Evolutionary conservation across 352 stramenopile species (phyloP).

Genomic region (Phytophthora uliginosa): DNA sequence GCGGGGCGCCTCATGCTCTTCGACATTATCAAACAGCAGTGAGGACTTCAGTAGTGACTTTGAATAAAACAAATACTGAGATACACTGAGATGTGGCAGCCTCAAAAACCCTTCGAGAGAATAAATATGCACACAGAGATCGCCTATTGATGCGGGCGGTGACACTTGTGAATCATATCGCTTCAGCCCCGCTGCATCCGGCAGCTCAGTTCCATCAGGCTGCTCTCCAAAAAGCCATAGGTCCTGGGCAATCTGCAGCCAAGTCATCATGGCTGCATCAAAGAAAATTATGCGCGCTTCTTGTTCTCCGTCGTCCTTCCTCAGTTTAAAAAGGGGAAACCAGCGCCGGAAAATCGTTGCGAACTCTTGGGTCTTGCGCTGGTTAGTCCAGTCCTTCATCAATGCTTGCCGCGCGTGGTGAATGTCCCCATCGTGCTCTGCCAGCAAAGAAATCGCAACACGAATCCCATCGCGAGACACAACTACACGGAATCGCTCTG

Average conservation of each 20-base stretch:
- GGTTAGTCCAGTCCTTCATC: slow-evolving; percentile 43
- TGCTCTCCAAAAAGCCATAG: slow-evolving; percentile 43
- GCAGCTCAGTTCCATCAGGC: not conserved
- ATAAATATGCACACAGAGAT: slow-evolving; percentile 79
- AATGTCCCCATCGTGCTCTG: slow-evolving; percentile 40
- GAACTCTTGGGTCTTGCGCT: slow-evolving; percentile 59
- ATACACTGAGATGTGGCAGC: slow-evolving; percentile 64
- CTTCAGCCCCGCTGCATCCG: slow-evolving; percentile 45
- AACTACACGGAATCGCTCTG: slow-evolving; percentile 58
- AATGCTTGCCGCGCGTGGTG: slow-evolving; percentile 41
- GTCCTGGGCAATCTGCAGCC: slow-evolving; percentile 68
- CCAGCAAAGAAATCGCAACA: slow-evolving; percentile 51
- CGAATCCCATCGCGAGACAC: slow-evolving; percentile 58
- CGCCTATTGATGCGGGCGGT: slow-evolving; percentile 53
- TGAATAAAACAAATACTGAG: not conserved
- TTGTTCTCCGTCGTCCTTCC: slow-evolving; percentile 19
- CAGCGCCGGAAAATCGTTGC: slow-evolving; percentile 54
- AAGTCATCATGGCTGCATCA: slow-evolving; percentile 65
- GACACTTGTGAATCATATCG: slow-evolving; percentile 77
- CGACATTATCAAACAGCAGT: no score
- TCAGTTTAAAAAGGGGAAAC: slow-evolving; percentile 50
- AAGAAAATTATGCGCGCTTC: slow-evolving; percentile 65
- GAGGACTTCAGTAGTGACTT: not conserved
- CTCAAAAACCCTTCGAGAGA: slow-evolving; percentile 65
- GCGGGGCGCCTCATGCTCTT: not conserved